Evolutionary conservation across 805 yeast species (phyloP), one percentile per base, ranked within the genome.

Genomic region (Metschnikowia arizonensis): DNA sequence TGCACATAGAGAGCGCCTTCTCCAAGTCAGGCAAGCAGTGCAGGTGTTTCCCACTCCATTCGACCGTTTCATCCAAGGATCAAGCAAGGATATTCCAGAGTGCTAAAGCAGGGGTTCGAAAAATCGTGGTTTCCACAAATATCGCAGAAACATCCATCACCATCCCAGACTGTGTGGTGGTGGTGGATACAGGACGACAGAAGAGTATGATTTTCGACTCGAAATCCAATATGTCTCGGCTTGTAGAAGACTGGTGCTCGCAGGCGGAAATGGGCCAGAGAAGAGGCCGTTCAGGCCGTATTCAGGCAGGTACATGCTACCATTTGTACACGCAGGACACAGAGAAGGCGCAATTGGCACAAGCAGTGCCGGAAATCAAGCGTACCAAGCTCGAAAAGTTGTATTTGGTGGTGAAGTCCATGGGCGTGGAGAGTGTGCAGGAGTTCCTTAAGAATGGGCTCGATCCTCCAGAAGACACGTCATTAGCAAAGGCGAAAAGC

Each of bases 281-380:
- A 67, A 74, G 96, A 62, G 99, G 99, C 62, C 85, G 99, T 71
- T 91, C 97, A n/a, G 99, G 99, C 51, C 90, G 99, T 77, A 88
- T 91, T 10, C 78, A 82, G 29, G 73, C 73, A 21, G 99, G 99
- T 46, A 68, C 72, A 11, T 89, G 97, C 50, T 91, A 81, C 64
- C 89, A 86, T 59, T 59, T 91, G 38, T 91, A 78, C 63, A 83
- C 97, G 1, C 66, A 69, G 43, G 77, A 77, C 2, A 76, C 87
- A 0, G 69, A 71, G 4, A 61, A 62, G 1, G 60, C 63, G 18
- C 85, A 89, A 91, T 66, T 76, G 12, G 69, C 75, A 1, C 83
- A 83, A 53, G 96, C 97, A 0, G 73, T 85, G 14, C 97, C 99
- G 0, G 99, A 91, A 60, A 91, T 91, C 43, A 80, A 81, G 51